These are phyloP conservation scores for Rutstroemia sp. DNA, from an alignment of 2,329 filamentous ascomycete species.

Conservation along the genomic window DNA sequence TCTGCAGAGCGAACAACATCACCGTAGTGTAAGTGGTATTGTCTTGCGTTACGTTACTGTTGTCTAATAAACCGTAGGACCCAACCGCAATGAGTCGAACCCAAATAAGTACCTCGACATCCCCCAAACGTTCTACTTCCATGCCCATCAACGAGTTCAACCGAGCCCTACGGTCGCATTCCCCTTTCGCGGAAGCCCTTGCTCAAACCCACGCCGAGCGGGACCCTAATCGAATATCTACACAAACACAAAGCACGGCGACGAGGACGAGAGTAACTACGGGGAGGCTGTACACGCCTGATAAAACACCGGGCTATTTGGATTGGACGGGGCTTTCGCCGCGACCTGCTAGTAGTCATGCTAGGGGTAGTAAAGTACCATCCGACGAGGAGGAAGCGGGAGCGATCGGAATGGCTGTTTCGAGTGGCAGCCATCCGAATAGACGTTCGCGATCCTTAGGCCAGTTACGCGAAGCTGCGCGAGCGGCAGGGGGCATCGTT, in stretches of 20 bases:
- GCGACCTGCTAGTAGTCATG: slow-evolving; percentile 53
- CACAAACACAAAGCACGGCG: slow-evolving; percentile 31
- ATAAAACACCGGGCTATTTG: slow-evolving; percentile 33
- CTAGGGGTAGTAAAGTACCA: slow-evolving; percentile 36
- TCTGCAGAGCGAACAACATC: slow-evolving; percentile 33
- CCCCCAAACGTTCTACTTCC: slow-evolving; percentile 47
- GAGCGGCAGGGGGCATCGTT: slow-evolving; percentile 25
- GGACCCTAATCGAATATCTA: slow-evolving; percentile 40
- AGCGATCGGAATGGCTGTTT: slow-evolving; percentile 54
- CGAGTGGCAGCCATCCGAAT: slow-evolving; percentile 43
- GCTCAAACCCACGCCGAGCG: slow-evolving; percentile 39
- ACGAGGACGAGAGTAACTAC: slow-evolving; percentile 34
- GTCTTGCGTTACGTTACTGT: slow-evolving; percentile 2
- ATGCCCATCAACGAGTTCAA: slow-evolving; percentile 54
- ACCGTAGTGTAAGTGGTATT: slow-evolving; percentile 39
- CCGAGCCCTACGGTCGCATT: slow-evolving; percentile 53
- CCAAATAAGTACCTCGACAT: slow-evolving; percentile 32
- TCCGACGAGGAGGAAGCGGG: slow-evolving; percentile 16
- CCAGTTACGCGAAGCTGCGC: slow-evolving; percentile 39
- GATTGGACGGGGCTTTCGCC: slow-evolving; percentile 50
- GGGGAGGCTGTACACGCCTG: slow-evolving; percentile 34
- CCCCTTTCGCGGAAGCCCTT: slow-evolving; percentile 45
- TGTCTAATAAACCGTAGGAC: slow-evolving; percentile 29
- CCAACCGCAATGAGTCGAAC: slow-evolving; percentile 32
- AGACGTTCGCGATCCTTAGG: slow-evolving; percentile 54